Evolutionary conservation across 2,329 filamentous ascomycete species (phyloP), one percentile per base, ranked within the genome.

Genomic region (Arachnopeziza araneosa): DNA sequence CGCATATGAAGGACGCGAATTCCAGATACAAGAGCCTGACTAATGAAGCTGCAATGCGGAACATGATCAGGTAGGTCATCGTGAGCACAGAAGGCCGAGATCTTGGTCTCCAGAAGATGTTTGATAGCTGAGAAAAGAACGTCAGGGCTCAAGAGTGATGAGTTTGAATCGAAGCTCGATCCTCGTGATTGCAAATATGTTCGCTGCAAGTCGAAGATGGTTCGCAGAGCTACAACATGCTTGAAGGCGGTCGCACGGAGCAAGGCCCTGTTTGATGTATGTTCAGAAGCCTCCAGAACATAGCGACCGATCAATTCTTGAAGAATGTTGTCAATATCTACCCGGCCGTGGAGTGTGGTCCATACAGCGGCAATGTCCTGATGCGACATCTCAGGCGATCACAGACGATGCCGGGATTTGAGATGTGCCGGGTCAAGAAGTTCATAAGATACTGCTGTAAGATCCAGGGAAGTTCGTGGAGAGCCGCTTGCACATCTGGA

Each of bases 131-230:
- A 56, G 23, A 55, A 56, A 9, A 59, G 50, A 49, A 52, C 55
- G 4, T 52, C 24, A n/a, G 57, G 54, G 14, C 44, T 32, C 32
- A 59, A 36, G 21, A 59, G 53, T 49, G 57, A 59, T 22, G 23
- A 36, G 50, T 50, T 59, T 12, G 60, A 54, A 44, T 62, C 54
- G 2, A 48, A 54, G 51, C 60, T 62, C 19, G 50, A 30, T 22
- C 54, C 44, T 59, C 48, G 30, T 23, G 60, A 58, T 24, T 62
- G 60, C 6, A 59, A 26, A 52, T 62, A 62, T 49, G 60, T 57
- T 54, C 60, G 54, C 49, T 62, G 60, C 26, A 62, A 48, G 51
- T 62, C 60, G 50, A 62, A 62, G 48, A 62, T 59, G 22, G 54
- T 49, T 52, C 60, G 56, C 17, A 62, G 23, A 10, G 60, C 36